Evolutionary conservation across 768 basidiomycete genomes (phyloP), one percentile per base, ranked within the genome.

Genomic region (Panus rudis): DNA sequence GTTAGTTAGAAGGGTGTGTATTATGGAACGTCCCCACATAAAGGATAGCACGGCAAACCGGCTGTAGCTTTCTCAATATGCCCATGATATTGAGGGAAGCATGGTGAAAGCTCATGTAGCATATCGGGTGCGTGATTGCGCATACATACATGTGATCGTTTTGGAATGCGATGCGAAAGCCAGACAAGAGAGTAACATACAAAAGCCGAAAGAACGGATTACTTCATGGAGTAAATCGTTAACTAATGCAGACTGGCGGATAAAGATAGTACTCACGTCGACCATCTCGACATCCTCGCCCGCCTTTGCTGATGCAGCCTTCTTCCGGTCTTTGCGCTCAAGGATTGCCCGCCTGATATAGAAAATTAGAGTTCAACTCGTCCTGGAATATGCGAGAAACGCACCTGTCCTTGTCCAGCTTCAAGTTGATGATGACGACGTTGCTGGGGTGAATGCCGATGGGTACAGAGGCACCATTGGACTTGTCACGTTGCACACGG

Each of bases 401-500:
- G 41, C 31, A 83, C 84, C 84, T 73, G 69, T 92, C 90, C 67
- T 90, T 92, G 69, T 92, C 88, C 48, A 91, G 72, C 73, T 98
- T 96, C 68, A 96, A 79, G 58, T 72, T 86, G 52, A 82, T 81
- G 63, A 99, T 91, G 51, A 94, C 88, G 41, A 97, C 92, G 63
- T 96, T 98, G 73, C 86, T 90, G 46, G 94, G 92, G 75, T 94
- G 86, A 56, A 99, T 81, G 54, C 92, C 92, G 57, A 99, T 92
- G 58, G 88, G 88, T 46, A 85, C 80, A 43, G 92, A 81, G 47
- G 92, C 84, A 52, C 96, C 94, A 63, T 94, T 96, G 52, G 91
- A 90, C 70, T 97, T 97, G 75, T 99, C 94, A 54, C 92, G 81
- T 66, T 87, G 84, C 43, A 99, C 92, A 63, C 94, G 90, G 69